phyloP scores from a whole-genome alignment of 495 filamentous ascomycete genomes.

The Cryomyces antarcticus region DNA sequence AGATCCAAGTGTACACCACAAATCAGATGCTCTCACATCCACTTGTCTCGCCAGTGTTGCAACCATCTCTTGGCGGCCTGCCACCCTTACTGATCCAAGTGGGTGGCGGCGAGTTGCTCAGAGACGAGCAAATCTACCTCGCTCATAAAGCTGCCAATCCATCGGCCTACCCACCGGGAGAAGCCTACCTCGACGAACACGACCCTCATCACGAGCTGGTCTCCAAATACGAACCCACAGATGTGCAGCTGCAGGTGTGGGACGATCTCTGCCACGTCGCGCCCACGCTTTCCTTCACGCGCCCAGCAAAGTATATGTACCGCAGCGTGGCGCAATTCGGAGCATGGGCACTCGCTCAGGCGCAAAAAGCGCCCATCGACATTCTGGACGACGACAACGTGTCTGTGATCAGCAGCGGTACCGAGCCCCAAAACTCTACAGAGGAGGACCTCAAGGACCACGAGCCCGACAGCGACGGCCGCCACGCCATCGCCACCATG shows the following conservation, averaged over 20 bases:
- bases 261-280: slow-evolving; percentile 85
- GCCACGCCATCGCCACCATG: slow-evolving; percentile 3
- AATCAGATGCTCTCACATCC: slow-evolving; percentile 77
- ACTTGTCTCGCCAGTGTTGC: slow-evolving; percentile 69
- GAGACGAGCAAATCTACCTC: slow-evolving; percentile 86
- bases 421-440: slow-evolving; percentile 1
- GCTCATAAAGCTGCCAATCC: slow-evolving; percentile 88
- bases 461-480: slow-evolving; percentile 1
- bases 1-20: slow-evolving; percentile 87
- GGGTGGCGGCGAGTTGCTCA: slow-evolving; percentile 71
- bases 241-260: slow-evolving; percentile 94
- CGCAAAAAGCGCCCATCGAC: slow-evolving; percentile 58
- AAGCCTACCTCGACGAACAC: slow-evolving; percentile 41
- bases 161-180: slow-evolving; percentile 44
- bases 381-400: slow-evolving; percentile 61
- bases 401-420: slow-evolving; percentile 33
- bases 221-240: slow-evolving; percentile 51
- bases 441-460: slow-evolving; percentile 1
- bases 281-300: slow-evolving; percentile 74
- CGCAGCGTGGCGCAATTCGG: slow-evolving; percentile 78
- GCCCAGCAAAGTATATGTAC: slow-evolving; percentile 91
- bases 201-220: slow-evolving; percentile 32
- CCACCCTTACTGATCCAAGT: slow-evolving; percentile 70
- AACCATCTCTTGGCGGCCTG: slow-evolving; percentile 70
- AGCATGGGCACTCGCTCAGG: slow-evolving; percentile 69